phyloP scores from a whole-genome alignment of 176 grass and related monocot genomes.

The Raddia guianensis region DNA sequence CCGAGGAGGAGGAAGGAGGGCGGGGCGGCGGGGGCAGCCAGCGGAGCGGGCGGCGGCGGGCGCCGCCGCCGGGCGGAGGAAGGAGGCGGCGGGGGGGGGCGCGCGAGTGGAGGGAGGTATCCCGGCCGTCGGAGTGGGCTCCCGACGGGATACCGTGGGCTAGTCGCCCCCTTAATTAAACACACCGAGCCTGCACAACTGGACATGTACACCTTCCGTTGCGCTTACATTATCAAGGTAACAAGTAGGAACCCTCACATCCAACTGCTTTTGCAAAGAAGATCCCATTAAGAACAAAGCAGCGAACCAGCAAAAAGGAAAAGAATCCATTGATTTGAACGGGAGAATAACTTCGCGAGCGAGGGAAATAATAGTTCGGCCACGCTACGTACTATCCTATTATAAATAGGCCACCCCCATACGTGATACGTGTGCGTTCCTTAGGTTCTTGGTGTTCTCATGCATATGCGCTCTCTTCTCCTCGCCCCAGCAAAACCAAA shows the following conservation, averaged over 20 bases:
- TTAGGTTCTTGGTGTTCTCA: conserved; percentile 29
- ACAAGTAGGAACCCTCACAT: not conserved
- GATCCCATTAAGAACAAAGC: not conserved
- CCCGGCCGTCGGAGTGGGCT: too few relatives aligned
- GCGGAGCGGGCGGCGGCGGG: too few relatives aligned
- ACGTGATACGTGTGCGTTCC: not conserved
- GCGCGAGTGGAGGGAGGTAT: too few relatives aligned
- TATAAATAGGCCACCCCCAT: conserved; percentile 22
- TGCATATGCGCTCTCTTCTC: conserved; percentile 6
- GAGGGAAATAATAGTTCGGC: not conserved
- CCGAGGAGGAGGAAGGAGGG: too few relatives aligned
- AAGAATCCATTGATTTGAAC: conserved; percentile 10
- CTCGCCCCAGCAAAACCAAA: conserved; percentile 12
- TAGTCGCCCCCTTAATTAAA: too few relatives aligned
- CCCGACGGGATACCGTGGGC: too few relatives aligned
- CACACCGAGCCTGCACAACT: not conserved
- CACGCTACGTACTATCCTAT: not conserved
- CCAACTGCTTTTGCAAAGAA: not conserved
- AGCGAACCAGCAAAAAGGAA: not conserved
- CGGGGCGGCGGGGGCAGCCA: too few relatives aligned
- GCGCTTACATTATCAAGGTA: not conserved
- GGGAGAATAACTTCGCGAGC: conserved; percentile 23
- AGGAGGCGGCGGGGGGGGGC: too few relatives aligned
- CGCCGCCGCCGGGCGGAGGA: too few relatives aligned
- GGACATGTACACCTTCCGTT: conserved; percentile 20